phyloP scores from a whole-genome alignment of 2,329 filamentous ascomycete species.

The Alternaria triticina region DNA sequence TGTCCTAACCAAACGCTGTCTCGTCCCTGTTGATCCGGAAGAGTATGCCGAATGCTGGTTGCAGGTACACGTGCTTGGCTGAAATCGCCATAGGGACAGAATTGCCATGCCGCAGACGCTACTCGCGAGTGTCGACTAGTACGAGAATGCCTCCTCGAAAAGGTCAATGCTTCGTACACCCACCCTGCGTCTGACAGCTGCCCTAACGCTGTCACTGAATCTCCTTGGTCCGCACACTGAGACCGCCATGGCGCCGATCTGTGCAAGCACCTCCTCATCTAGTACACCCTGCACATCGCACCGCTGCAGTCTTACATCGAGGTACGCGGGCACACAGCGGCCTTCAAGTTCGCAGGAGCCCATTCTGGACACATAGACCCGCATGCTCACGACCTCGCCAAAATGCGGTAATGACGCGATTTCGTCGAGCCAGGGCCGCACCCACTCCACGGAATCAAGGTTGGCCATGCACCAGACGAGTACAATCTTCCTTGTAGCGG shows the following conservation, averaged over 20 bases:
- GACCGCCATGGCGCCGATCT: conserved; percentile 85
- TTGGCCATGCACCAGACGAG: conserved; percentile 90
- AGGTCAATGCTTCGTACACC: conserved; percentile 71
- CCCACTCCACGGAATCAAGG: conserved; percentile 85
- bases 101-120: not conserved
- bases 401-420: conserved; percentile 79
- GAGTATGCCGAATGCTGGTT: not conserved
- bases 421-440: conserved; percentile 82
- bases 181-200: conserved; percentile 67
- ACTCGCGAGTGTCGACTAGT: conserved; percentile 43
- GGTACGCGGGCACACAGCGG: conserved; percentile 56
- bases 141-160: conserved; percentile 74
- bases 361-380: conserved; percentile 84
- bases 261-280: conserved; percentile 75
- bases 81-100: not conserved
- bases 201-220: conserved; percentile 73
- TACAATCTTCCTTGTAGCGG: conserved; percentile 77
- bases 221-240: conserved; percentile 76
- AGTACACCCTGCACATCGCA: conserved; percentile 79
- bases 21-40: not conserved
- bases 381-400: conserved; percentile 79
- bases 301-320: conserved; percentile 84
- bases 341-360: conserved; percentile 74
- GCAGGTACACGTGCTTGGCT: not conserved
- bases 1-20: not conserved